phyloP scores from a whole-genome alignment of 768 basidiomycete species.

The Suillus placidus region DNA sequence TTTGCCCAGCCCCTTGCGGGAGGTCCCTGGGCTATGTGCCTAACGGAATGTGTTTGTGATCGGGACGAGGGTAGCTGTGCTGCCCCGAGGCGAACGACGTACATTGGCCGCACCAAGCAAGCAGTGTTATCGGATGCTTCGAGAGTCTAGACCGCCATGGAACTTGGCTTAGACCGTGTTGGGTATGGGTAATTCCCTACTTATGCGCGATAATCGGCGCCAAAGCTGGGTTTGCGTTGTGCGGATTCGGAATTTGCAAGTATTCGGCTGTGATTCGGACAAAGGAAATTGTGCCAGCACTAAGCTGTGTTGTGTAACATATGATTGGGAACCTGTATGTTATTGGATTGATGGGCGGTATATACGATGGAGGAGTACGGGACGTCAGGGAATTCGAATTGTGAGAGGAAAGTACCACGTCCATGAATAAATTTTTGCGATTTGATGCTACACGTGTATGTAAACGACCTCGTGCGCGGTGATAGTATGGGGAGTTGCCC shows the following conservation, averaged over 20 bases:
- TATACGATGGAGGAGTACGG: background rate
- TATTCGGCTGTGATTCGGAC: background rate
- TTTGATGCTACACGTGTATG: slow-evolving; percentile 10
- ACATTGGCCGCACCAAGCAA: background rate
- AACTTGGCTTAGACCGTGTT: background rate
- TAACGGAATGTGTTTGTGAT: slow-evolving; percentile 6
- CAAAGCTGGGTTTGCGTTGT: background rate
- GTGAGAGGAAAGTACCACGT: background rate
- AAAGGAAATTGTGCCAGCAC: background rate
- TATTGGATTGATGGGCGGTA: background rate
- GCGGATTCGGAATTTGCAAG: background rate
- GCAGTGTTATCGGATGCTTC: slow-evolving; percentile 4
- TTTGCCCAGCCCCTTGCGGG: background rate
- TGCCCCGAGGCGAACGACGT: background rate
- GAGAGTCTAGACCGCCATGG: background rate
- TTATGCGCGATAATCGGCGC: slow-evolving; percentile 3
- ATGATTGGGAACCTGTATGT: background rate
- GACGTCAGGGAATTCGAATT: background rate
- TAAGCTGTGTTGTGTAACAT: background rate
- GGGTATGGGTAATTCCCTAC: background rate
- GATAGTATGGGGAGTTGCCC: slow-evolving; percentile 2
- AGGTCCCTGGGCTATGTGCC: slow-evolving; percentile 8
- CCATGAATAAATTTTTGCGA: background rate
- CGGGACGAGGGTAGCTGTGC: slow-evolving; percentile 2
- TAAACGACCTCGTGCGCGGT: slow-evolving; percentile 10